Percentiles rank a stretch among this genome's conserved stretches.
Conservation (phyloP, 257 asterid species). For the Misopates orontium region DNA sequence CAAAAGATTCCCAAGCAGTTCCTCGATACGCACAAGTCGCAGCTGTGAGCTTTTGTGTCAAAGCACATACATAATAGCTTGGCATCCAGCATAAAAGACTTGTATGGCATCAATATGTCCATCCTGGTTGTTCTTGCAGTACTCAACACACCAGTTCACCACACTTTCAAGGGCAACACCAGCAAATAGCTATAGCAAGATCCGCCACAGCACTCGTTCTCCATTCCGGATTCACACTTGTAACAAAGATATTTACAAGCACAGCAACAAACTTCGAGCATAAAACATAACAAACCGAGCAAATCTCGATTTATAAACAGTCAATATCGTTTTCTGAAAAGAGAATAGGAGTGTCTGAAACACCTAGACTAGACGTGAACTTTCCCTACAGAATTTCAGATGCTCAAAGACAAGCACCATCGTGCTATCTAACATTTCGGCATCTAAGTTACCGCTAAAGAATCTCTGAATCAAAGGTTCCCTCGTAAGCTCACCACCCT, state of each 20-base stretch:
- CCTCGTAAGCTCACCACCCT: conserved; percentile 60
- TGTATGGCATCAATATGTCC: conserved; percentile 68
- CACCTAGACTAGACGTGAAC: conserved; percentile 63
- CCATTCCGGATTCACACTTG: conserved; percentile 49
- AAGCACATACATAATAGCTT: conserved; percentile 90
- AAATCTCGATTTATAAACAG: conserved; percentile 85
- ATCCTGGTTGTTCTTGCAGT: conserved; percentile 57
- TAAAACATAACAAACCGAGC: conserved; percentile 95
- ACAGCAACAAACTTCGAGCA: conserved; percentile 55
- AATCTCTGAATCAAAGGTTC: conserved; percentile 52
- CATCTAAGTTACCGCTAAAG: conserved; percentile 52
- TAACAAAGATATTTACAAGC: conserved; percentile 56
- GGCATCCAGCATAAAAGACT: conserved; percentile 88
- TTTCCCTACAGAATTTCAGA: conserved; percentile 56
- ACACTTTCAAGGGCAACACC: conserved; percentile 63
- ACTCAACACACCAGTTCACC: conserved; percentile 71
- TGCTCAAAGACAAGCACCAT: conserved; percentile 80
- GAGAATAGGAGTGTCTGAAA: conserved; percentile 79
- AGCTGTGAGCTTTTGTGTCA: conserved; percentile 77
- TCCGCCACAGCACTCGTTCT: conserved; percentile 96
- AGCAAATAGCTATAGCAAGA: conserved; percentile 78
- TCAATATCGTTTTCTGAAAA: conserved; percentile 77
- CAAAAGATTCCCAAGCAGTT: conserved; percentile 62
- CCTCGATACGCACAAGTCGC: conserved; percentile 52
- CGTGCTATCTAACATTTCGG: conserved; percentile 75